A percentile compares a stretch with the other conserved stretches of the same genome.
Evolutionary conservation across 164 flowering plant genomes (phyloP).

Genomic region (Santalum album): DNA sequence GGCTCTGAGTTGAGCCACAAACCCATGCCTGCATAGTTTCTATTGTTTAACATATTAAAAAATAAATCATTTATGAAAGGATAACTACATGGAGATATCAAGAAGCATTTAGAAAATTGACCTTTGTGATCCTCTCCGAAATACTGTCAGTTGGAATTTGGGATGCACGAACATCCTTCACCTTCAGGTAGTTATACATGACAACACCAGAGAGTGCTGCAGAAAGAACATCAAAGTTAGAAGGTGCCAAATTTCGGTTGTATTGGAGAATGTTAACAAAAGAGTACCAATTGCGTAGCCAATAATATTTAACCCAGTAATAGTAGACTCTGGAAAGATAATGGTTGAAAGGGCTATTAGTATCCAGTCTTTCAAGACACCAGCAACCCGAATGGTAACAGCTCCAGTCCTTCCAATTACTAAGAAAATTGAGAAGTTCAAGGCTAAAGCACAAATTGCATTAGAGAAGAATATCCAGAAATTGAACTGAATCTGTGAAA

Average conservation of each 20-base stretch:
- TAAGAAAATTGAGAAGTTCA: constrained; percentile 89
- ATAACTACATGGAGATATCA: background rate
- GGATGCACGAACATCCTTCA: constrained; percentile 72
- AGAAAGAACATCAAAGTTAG: background rate
- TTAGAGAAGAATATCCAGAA: constrained; percentile 94
- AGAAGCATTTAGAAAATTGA: constrained; percentile 8
- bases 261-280: background rate
- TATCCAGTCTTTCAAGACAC: constrained; percentile 97
- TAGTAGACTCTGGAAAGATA: constrained; percentile 87
- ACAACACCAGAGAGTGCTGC: constrained; percentile 94
- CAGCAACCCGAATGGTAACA: constrained; percentile 93
- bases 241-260: background rate
- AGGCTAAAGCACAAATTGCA: constrained; percentile 84
- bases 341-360: constrained; percentile 93
- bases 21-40: background rate
- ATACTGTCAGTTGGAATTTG: constrained; percentile 49
- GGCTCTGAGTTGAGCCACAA: background rate
- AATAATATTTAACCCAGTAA: constrained; percentile 79
- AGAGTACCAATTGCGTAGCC: constrained; percentile 89
- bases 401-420: constrained; percentile 98
- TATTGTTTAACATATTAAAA: background rate
- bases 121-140: constrained; percentile 59
- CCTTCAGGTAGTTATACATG: constrained; percentile 92
- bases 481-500: constrained; percentile 83
- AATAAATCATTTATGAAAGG: background rate